Evolutionary conservation across 1,284 basidiomycete species (phyloP), one percentile per base, ranked within the genome.

Genomic region (Wallemia hederae): DNA sequence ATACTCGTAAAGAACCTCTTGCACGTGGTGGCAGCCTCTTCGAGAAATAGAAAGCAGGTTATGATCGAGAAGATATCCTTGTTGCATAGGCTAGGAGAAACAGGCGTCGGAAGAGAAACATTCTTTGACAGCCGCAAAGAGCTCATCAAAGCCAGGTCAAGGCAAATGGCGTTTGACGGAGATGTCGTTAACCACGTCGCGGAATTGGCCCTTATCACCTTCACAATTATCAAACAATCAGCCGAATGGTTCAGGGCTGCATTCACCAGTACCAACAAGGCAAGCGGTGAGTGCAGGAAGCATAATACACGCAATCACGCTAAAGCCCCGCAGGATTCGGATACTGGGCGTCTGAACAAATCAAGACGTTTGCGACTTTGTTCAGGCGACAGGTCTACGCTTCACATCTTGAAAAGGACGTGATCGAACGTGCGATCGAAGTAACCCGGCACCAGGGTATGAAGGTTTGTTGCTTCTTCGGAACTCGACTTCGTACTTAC

Each of bases 221-320:
- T 92, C 66, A 89, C 85, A 0, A 79, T 83, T 5, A 83, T 92
- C 70, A 90, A 89, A 69, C 86, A 98, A 68, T 96, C 91, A 1
- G 85, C 85, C 49, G 92, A 99, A 70, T 98, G 92, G 94, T 99
- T 89, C 71, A 77, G 96, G 68, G 82, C 82, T 0, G 91, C 88
- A 59, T 99, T 96, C 72, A 87, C 83, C 70, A 91, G 96, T 70
- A 89, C 90, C 67, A 81, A 85, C 63, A 87, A 90, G 67, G 85
- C 91, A 0, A 91, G 87, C 61, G 78, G 88, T 89, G 66, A 65
- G 84, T 66, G 1, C 7, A 19, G 26, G 49, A 26, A 3, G 25
- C 22, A 15, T 34, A 28, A 27, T 24, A 22, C 22, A 1, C 2
- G 27, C n/a, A 34, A 22, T 31, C 39, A 34, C 17, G 2, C 15